Evolutionary conservation across 2,329 filamentous ascomycete genomes (phyloP).

Genomic region (Cercospora zeina): DNA sequence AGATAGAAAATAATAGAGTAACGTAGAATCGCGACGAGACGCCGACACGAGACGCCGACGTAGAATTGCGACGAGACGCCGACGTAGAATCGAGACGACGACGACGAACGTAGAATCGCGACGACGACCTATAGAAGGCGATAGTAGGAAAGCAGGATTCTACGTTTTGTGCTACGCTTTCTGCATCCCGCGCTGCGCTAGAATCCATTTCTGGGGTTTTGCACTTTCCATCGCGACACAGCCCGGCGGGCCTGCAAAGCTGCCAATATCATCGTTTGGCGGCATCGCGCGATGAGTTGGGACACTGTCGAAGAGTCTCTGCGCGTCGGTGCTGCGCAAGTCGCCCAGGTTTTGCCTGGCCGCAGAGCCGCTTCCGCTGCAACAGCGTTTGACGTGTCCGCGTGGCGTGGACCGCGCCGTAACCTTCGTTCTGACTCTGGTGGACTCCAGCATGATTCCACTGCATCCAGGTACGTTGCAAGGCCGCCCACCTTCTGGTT

Average conservation of each 20-base stretch:
- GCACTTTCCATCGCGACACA: not conserved
- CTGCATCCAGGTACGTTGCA: not conserved
- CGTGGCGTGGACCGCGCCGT: not conserved
- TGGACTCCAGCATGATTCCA: not conserved
- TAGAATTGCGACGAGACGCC: no score
- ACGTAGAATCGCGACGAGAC: no score
- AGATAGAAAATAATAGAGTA: no score
- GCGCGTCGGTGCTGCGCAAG: not conserved
- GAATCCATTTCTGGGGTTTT: no score
- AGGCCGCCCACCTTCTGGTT: not conserved
- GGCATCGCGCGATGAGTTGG: not conserved
- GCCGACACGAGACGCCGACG: no score
- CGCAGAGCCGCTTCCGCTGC: slow-evolving; percentile 12
- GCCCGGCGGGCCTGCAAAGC: not conserved
- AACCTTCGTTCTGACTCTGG: slow-evolving; percentile 1
- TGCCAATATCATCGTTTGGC: not conserved
- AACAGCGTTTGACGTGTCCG: slow-evolving; percentile 1
- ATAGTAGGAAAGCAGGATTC: no score
- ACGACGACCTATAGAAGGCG: no score
- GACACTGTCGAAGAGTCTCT: not conserved
- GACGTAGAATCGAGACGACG: no score
- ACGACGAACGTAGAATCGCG: no score
- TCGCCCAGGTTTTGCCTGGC: not conserved
- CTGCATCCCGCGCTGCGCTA: no score
- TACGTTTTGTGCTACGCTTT: no score